phyloP scores from a whole-genome alignment of 192 early-diverging fungal species.

The Backusella westeae region DNA sequence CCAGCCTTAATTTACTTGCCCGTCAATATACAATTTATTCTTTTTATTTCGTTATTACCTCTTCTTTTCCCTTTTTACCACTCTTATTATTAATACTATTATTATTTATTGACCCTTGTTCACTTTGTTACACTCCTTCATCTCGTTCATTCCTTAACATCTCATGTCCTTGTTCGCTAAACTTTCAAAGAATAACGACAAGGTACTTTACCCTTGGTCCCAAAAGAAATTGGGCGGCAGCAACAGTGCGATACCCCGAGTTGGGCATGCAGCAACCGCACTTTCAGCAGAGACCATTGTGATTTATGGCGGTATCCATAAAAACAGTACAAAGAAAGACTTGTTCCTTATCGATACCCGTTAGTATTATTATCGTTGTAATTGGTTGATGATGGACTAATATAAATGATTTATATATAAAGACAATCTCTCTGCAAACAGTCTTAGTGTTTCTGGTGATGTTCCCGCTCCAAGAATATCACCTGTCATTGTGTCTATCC shows the following conservation, averaged over 20 bases:
- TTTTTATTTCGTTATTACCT: background rate
- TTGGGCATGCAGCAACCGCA: slow-evolving; percentile 25
- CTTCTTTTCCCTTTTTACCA: background rate
- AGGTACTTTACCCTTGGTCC: slow-evolving; percentile 31
- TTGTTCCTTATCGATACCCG: slow-evolving; percentile 23
- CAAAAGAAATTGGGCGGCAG: slow-evolving; percentile 21
- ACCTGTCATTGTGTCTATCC: slow-evolving; percentile 44
- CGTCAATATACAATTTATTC: background rate
- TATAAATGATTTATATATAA: background rate
- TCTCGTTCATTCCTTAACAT: background rate
- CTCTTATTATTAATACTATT: background rate
- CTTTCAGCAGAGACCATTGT: slow-evolving; percentile 14
- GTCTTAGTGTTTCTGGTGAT: slow-evolving; percentile 39
- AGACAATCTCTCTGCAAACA: slow-evolving; percentile 26
- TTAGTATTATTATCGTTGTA: slow-evolving; percentile 7
- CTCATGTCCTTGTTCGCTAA: slow-evolving; percentile 36
- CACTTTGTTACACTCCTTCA: slow-evolving; percentile 1
- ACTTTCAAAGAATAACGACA: slow-evolving; percentile 29
- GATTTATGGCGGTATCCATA: slow-evolving; percentile 27
- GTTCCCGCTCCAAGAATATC: slow-evolving; percentile 36
- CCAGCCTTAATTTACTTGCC: background rate
- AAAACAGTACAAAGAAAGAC: slow-evolving; percentile 29
- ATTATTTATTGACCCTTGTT: background rate
- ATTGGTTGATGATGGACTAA: background rate
- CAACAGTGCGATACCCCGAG: slow-evolving; percentile 20